A percentile compares a stretch with the other conserved stretches of the same genome.
Evolutionary conservation across 805 yeast genomes (phyloP).

Genomic region (Yamadazyma scolyti): DNA sequence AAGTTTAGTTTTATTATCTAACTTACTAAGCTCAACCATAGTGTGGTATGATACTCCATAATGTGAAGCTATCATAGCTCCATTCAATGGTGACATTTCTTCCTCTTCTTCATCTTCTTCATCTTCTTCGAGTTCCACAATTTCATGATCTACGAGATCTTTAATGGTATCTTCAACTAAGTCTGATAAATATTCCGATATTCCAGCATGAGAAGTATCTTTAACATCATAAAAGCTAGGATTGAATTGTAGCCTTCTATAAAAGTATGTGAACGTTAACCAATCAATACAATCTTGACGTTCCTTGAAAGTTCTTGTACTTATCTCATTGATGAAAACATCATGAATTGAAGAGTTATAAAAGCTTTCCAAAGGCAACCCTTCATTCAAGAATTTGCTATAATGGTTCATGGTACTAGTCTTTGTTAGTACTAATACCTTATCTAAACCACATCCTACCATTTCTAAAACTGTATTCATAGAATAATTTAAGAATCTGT

Average conservation of each 20-base stretch:
- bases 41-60: conserved; percentile 64
- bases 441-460: conserved; percentile 47
- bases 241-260: conserved; percentile 72
- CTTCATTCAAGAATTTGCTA: conserved; percentile 63
- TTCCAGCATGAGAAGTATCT: conserved; percentile 59
- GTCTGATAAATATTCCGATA: conserved; percentile 82
- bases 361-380: conserved; percentile 83
- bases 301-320: conserved; percentile 54
- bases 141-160: conserved; percentile 56
- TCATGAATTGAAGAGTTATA: conserved; percentile 60
- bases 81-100: conserved; percentile 56
- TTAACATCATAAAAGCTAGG: conserved; percentile 86
- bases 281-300: conserved; percentile 90
- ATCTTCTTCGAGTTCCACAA: conserved; percentile 56
- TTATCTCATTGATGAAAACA: conserved; percentile 68
- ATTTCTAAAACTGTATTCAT: conserved; percentile 63
- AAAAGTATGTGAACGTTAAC: conserved; percentile 81
- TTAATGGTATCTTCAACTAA: conserved; percentile 67
- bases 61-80: conserved; percentile 72
- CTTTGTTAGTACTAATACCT: conserved; percentile 53
- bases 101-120: conserved; percentile 33
- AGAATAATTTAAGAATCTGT: conserved; percentile 64
- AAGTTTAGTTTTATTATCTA: conserved; percentile 55
- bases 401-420: conserved; percentile 57
- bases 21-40: conserved; percentile 56